Base-by-base conservation (phyloP, 345 rosid species). In the Populus alba region DNA sequence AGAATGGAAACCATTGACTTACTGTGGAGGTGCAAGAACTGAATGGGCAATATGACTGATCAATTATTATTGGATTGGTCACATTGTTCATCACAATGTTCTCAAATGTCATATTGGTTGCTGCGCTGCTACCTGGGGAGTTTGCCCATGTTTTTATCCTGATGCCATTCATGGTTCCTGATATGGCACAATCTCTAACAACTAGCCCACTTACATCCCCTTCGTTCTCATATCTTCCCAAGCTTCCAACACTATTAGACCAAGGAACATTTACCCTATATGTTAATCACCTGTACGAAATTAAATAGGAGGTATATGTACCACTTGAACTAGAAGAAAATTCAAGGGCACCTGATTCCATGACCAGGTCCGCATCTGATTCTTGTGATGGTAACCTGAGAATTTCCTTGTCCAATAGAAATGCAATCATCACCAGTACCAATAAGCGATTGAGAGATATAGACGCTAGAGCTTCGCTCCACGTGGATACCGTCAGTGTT, bases 121-220 rank as follows among this genome's bases (percentile, higher is more conserved):
- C 51, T 4, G 51, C 51, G 51, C 51, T 47, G 51, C 51, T 47
- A 47, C 51, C 51, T 12, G 51, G 51, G 65, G 90, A 92, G 68
- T 87, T 66, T 10, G 91, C 88, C 92, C 92, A 88, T 7, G 92
- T 92, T 83, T 89, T 92, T 80, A 89, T 90, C 84, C 93, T 81
- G 53, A 88, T 82, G 49, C 93, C 92, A 68, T 47, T 47, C 51
- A 15, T 47, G 18, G 51, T 47, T 47, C 51, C 51, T 47, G 51
- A 47, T 15, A 47, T 47, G 4, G 18, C 51, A 15, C 90, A 81
- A 70, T 89, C 89, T 81, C 67, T 88, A 10, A 92, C 90, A 35
- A 85, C 82, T 0, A 91, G 76, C 16, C 88, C 87, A 6, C 74
- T 88, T 25, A 89, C 89, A 47, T 88, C 88, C 62, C 80, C 51